Conservation (phyloP, 78 protist genomes). For the Dictyostelium purpureum region DNA sequence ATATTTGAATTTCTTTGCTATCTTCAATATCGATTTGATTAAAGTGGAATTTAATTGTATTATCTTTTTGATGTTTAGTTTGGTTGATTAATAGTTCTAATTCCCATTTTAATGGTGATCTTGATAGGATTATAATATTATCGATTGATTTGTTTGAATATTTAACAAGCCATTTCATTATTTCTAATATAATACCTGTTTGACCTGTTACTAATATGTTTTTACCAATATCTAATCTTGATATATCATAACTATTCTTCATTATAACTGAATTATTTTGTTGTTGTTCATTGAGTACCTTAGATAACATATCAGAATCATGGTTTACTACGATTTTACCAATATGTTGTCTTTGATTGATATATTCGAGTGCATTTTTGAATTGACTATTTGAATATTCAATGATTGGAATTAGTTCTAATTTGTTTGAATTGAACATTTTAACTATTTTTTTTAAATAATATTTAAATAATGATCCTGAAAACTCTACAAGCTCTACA, state of each 20-base stretch:
- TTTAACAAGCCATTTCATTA: slow-evolving; percentile 31
- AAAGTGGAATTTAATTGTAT: neutral
- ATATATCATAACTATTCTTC: neutral
- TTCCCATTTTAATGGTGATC: slow-evolving; percentile 55
- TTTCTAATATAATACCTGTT: slow-evolving; percentile 25
- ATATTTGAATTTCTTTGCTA: neutral
- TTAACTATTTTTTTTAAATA: neutral
- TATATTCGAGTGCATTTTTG: slow-evolving; percentile 43
- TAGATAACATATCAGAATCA: neutral
- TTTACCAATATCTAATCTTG: neutral
- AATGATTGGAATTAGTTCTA: slow-evolving; percentile 16
- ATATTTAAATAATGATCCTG: neutral
- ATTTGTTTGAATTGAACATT: neutral
- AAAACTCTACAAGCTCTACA: neutral
- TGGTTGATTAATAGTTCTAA: slow-evolving; percentile 20
- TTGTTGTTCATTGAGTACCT: neutral
- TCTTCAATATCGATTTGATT: neutral
- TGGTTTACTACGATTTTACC: slow-evolving; percentile 39
- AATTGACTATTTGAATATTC: neutral
- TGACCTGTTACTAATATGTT: slow-evolving; percentile 37
- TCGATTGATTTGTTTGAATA: neutral
- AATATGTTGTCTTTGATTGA: slow-evolving; percentile 29
- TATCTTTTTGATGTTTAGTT: neutral
- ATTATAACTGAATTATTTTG: neutral
- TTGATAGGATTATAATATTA: slow-evolving; percentile 26